Conservation (phyloP, 192 early-diverging fungal genomes). For the Coemansia javaensis region DNA sequence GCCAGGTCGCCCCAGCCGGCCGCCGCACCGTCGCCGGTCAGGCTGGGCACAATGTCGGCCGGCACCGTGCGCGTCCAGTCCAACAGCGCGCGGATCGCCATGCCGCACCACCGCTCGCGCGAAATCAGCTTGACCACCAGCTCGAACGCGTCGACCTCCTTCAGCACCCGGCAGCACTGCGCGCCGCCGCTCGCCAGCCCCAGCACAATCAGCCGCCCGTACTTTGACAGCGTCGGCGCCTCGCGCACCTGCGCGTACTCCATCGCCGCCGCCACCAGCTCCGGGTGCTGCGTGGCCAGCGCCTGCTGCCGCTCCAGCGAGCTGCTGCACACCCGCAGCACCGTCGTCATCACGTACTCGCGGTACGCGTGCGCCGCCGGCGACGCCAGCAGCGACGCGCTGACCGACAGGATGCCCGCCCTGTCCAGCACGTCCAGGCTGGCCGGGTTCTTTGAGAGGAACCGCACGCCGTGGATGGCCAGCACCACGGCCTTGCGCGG, state of each 20-base stretch:
- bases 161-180: constrained; percentile 48
- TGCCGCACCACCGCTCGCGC: constrained; percentile 49
- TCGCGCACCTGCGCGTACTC: constrained; percentile 42
- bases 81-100: constrained; percentile 46
- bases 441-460: constrained; percentile 47
- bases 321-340: constrained; percentile 41
- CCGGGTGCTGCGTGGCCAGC: constrained; percentile 35
- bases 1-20: constrained; percentile 45
- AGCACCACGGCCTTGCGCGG: constrained; percentile 44
- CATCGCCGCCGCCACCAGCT: constrained; percentile 38
- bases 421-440: constrained; percentile 45
- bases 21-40: constrained; percentile 30
- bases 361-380: constrained; percentile 33
- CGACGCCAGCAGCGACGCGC: constrained; percentile 28
- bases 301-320: constrained; percentile 37
- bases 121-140: constrained; percentile 51
- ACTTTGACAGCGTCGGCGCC: constrained; percentile 34
- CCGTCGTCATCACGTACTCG: constrained; percentile 49
- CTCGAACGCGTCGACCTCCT: constrained; percentile 46
- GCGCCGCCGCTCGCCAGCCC: constrained; percentile 36
- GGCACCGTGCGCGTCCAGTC: constrained; percentile 45
- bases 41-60: constrained; percentile 36
- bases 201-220: constrained; percentile 37
- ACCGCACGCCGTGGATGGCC: constrained; percentile 40
- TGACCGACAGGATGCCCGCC: constrained; percentile 40